Evolutionary conservation across 129 eudicot species (phyloP), one percentile per base, ranked within the genome.

Genomic region (Chrysanthemum seticuspe): DNA sequence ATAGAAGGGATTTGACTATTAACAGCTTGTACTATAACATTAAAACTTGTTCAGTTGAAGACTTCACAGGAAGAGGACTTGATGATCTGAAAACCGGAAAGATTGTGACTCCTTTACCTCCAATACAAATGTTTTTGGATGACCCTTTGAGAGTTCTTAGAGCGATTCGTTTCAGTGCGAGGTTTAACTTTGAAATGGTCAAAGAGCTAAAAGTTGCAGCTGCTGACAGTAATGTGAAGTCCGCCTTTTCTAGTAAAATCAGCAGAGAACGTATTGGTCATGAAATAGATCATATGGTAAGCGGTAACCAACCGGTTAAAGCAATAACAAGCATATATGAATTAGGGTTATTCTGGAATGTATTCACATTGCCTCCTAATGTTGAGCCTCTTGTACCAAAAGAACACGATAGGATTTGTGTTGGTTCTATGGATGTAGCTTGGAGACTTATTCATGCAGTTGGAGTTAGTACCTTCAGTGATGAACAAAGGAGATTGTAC

Each of bases 281-380:
- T 47, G 98, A 92, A 93, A 65, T 87, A 64, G 95, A 89, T 85
- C 91, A 83, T 72, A 92, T 92, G 92, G 71, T 89, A 58, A 77
- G 85, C 40, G 96, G 91, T 21, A 84, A 85, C 80, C 84, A 87
- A 70, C 92, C 96, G 10, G 87, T 89, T 73, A 82, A 74, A 68
- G 96, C 98, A 68, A 86, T 87, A 81, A 44, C 79, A 7, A 80
- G 70, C 79, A 77, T 85, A 19, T 80, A 90, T 61, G 84, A 81
- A n/a, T 62, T 89, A 74, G 85, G 66, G 19, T 78, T 89, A 34
- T 92, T 89, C 72, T 85, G 87, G 88, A 81, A 84, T 78, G 88
- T 92, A 31, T 89, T 89, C 62, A 84, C 74, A 61, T 83, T 84
- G 73, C 98, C 98, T 53, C 65, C 80, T 25, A 73, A 78, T 25